Evolutionary conservation across 2,329 filamentous ascomycete genomes (phyloP), one percentile per base, ranked within the genome.

Genomic region (Trichocomaceae sp.): DNA sequence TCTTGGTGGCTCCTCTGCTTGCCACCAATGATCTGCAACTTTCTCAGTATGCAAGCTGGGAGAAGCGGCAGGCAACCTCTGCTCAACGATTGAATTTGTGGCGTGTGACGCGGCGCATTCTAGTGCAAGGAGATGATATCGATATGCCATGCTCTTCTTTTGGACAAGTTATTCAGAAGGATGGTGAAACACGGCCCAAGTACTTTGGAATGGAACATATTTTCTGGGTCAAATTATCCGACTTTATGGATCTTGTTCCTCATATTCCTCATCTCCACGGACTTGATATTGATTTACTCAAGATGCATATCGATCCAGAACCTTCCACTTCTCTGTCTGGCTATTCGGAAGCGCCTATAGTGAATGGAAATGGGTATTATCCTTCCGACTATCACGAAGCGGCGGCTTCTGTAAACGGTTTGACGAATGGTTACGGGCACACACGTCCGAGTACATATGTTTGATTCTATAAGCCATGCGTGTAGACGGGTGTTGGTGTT

Each of bases 161-260:
- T 23, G 66, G 69, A 48, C 66, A 75, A 33, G 65, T 74, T 44
- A 69, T 69, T 58, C 65, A 69, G 56, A 66, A 71, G 58, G 72
- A 76, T 62, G 66, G 64, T 48, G 73, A 75, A 61, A 74, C 72
- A 22, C 64, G 68, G 50, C 72, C 72, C 23, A 78, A 76, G 61
- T 79, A 77, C 64, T 73, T 74, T 59, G 68, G 68, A 26, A 75
- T 78, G 73, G 70, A 76, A 55, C 75, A 75, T 65, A 66, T 79
- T 47, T 78, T 78, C 59, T 79, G 76, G 76, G 71, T 79, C 57
- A 75, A 72, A 74, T 70, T 77, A 50, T 75, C 75, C 44, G 76
- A 77, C 63, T 78, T 79, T 61, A 72, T 74, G 67, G 74, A 77
- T 56, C 70, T 77, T 37, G 70, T 77, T 47, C 74, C 75, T 23